A percentile compares a stretch with the other conserved stretches of the same genome.
phyloP scores from a whole-genome alignment of 495 filamentous ascomycete genomes.

The Daldinia loculata region DNA sequence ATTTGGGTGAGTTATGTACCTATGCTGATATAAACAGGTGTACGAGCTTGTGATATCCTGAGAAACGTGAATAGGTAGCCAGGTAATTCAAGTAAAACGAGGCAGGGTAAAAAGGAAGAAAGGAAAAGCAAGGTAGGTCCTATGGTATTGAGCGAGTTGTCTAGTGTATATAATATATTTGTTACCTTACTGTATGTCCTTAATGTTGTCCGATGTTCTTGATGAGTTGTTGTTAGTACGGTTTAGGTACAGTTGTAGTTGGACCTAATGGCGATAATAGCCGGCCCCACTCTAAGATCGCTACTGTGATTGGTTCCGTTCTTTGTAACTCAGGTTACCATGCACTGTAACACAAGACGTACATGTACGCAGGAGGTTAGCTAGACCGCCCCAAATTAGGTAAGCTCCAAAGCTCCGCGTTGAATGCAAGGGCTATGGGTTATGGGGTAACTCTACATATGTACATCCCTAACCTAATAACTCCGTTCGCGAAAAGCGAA shows the following conservation, averaged over 20 bases:
- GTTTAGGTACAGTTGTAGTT: constrained; percentile 36
- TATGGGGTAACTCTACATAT: not conserved
- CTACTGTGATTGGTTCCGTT: constrained; percentile 2
- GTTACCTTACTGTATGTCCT: not conserved
- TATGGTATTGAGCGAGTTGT: not conserved
- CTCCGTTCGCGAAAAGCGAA: constrained; percentile 36
- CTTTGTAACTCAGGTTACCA: not conserved
- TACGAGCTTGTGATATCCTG: not conserved
- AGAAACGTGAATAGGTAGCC: not conserved
- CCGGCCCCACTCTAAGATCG: not conserved
- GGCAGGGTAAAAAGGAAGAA: not conserved
- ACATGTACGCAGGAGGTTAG: not conserved
- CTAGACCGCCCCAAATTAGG: constrained; percentile 15
- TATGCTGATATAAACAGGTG: not conserved
- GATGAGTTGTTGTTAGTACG: constrained; percentile 8
- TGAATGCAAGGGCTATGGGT: not conserved
- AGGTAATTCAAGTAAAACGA: not conserved
- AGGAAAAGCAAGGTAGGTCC: not conserved
- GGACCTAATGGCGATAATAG: constrained; percentile 16
- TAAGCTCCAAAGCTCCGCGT: constrained; percentile 2
- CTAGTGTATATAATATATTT: not conserved
- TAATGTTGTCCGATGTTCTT: not conserved
- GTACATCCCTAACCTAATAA: not conserved
- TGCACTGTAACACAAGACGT: constrained; percentile 1
- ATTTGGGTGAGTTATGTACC: not conserved